Evolutionary conservation across 148 eudicot genomes (phyloP), one percentile per base, ranked within the genome.

Genomic region (Pouteria glomerata): DNA sequence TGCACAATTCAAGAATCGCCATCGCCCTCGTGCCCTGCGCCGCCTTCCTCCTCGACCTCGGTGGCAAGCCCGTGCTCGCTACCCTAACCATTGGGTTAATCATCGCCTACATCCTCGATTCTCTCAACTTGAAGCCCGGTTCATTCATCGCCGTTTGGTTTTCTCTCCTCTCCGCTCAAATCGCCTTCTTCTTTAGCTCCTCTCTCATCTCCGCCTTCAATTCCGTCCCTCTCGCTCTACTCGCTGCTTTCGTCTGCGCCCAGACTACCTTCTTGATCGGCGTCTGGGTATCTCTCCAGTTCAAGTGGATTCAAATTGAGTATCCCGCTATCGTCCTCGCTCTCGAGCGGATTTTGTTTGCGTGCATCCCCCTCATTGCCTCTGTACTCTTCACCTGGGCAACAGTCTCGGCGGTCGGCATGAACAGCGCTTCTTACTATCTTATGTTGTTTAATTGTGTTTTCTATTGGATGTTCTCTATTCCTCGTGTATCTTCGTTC

Each of bases 111-210:
- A 85, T 91, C 75, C 96, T 94, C 60, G 98, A 91, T 68, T 86
- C 96, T 4, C 83, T 94, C 57, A 80, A 77, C 42, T 86, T 85
- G 81, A 94, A 91, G 68, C 79, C 98, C 3, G 93, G 93, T 8
- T 89, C 98, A 14, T 91, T 95, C 86, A 83, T 95, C 71, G 88
- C 87, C 15, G 85, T 95, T 11, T 95, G 98, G 98, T 79, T 88
- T 21, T 83, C 97, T 0, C 90, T 95, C 65, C 74, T 91, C 61
- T 78, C 81, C 23, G 78, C 97, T 1, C 97, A 91, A 80, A 77
- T 91, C 71, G 87, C 91, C 10, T 89, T 95, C 84, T 85, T 86
- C 81, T 85, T 89, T 77, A 68, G 78, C 76, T 81, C 90, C 2
- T 79, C 86, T 14, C 78, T 91, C 24, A 26, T 64, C 63, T 33